Conservation (phyloP, 352 stramenopile species). For the Phytophthora colocasiae region DNA sequence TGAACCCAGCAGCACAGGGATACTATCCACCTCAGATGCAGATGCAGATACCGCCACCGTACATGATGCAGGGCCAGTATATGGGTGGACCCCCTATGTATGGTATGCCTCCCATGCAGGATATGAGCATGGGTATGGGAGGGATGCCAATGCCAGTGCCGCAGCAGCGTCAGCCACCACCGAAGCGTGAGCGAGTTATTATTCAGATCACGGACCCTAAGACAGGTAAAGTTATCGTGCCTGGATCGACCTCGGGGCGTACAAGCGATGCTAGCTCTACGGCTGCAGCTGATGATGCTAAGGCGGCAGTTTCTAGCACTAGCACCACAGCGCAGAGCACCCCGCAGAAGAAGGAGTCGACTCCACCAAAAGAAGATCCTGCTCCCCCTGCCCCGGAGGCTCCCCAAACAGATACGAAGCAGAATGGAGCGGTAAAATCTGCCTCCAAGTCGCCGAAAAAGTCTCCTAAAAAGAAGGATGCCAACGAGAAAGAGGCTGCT, state of each 20-base stretch:
- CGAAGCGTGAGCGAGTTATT: conserved; percentile 61
- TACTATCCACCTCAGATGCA: conserved; percentile 60
- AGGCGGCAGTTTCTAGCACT: conserved; percentile 24
- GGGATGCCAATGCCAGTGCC: conserved; percentile 48
- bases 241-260: conserved; percentile 23
- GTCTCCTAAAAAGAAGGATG: conserved; percentile 27
- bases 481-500: conserved; percentile 16
- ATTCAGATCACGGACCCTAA: conserved; percentile 47
- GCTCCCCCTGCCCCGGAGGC: conserved; percentile 4
- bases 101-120: conserved; percentile 52
- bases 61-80: conserved; percentile 62
- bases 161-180: conserved; percentile 43
- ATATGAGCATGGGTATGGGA: conserved; percentile 52
- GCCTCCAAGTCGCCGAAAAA: conserved; percentile 28
- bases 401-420: conserved; percentile 25
- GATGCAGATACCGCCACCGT: conserved; percentile 53
- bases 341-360: conserved; percentile 41
- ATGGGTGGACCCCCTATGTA: conserved; percentile 51
- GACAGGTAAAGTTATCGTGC: conserved; percentile 51
- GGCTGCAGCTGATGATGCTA: conserved; percentile 22
- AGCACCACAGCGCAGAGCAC: conserved; percentile 39
- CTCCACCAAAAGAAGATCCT: conserved; percentile 8
- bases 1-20: conserved; percentile 45
- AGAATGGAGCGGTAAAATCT: conserved; percentile 30
- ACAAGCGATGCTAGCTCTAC: conserved; percentile 24